Evolutionary conservation across 2,329 filamentous ascomycete genomes (phyloP).

Genomic region (Mycocentrospora acerina): DNA sequence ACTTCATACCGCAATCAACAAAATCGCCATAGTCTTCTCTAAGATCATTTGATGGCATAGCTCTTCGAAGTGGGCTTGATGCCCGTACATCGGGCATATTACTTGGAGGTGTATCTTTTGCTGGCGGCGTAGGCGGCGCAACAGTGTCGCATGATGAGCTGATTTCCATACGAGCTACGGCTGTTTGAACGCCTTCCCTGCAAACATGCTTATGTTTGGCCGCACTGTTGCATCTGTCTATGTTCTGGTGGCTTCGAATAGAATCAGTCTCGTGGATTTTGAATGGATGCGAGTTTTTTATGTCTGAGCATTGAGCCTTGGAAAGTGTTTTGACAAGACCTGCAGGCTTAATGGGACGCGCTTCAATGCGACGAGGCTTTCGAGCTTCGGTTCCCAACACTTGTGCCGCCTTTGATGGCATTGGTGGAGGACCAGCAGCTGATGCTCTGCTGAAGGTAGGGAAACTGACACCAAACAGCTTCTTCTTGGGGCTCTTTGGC

Average conservation of each 20-base stretch:
- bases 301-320: constrained; percentile 24
- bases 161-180: constrained; percentile 2
- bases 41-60: constrained; percentile 12
- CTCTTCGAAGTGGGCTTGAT: constrained; percentile 21
- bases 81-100: constrained; percentile 5
- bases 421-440: constrained; percentile 6
- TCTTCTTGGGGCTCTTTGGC: constrained; percentile 44
- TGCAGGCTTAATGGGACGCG: constrained; percentile 18
- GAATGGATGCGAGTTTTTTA: constrained; percentile 25
- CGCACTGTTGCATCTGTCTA: constrained; percentile 2
- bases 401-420: constrained; percentile 33
- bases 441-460: constrained; percentile 27
- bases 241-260: constrained; percentile 7
- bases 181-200: constrained; percentile 7
- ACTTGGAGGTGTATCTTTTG: constrained; percentile 47
- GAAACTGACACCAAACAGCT: constrained; percentile 39
- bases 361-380: constrained; percentile 12
- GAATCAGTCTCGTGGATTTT: constrained; percentile 12
- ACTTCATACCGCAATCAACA: constrained; percentile 6
- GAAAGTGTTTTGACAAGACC: constrained; percentile 10
- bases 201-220: constrained; percentile 10
- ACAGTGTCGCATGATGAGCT: constrained; percentile 11
- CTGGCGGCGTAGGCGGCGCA: constrained; percentile 44
- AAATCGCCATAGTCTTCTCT: constrained; percentile 15
- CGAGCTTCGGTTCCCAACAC: constrained; percentile 35